A percentile compares a stretch with the other conserved stretches of the same genome.
Conservation (phyloP, 768 basidiomycete species). For the Boletellus ananiceps region DNA sequence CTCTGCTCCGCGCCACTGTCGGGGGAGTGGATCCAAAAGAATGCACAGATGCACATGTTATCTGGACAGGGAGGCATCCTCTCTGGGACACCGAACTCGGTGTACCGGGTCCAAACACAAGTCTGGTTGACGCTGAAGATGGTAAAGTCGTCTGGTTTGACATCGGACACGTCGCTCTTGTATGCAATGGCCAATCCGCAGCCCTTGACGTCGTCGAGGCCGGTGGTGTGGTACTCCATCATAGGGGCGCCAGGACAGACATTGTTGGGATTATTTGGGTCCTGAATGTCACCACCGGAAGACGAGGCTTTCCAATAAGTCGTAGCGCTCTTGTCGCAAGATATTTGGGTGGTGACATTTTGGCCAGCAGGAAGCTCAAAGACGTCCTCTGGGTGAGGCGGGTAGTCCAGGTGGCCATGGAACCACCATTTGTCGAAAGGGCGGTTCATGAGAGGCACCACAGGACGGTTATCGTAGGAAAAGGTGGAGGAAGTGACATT, state of each 20-base stretch:
- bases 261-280: slow-evolving; percentile 44
- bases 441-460: slow-evolving; percentile 34
- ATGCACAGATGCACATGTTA: slow-evolving; percentile 64
- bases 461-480: slow-evolving; percentile 62
- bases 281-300: slow-evolving; percentile 49
- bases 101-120: slow-evolving; percentile 69
- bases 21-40: slow-evolving; percentile 67
- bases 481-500: slow-evolving; percentile 54
- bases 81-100: slow-evolving; percentile 62
- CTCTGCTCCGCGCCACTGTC: slow-evolving; percentile 63
- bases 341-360: slow-evolving; percentile 49
- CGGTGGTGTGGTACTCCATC: slow-evolving; percentile 52
- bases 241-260: slow-evolving; percentile 46
- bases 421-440: slow-evolving; percentile 54
- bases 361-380: slow-evolving; percentile 59
- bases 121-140: slow-evolving; percentile 74
- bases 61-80: slow-evolving; percentile 65
- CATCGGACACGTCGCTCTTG: slow-evolving; percentile 50
- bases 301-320: slow-evolving; percentile 47
- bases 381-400: slow-evolving; percentile 52
- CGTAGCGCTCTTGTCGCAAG: slow-evolving; percentile 58
- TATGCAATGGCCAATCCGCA: slow-evolving; percentile 77
- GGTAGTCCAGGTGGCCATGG: slow-evolving; percentile 53
- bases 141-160: slow-evolving; percentile 66
- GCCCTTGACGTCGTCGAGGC: slow-evolving; percentile 50